Conservation (phyloP, 2,329 filamentous ascomycete genomes). For the Acrodontium crateriforme region DNA sequence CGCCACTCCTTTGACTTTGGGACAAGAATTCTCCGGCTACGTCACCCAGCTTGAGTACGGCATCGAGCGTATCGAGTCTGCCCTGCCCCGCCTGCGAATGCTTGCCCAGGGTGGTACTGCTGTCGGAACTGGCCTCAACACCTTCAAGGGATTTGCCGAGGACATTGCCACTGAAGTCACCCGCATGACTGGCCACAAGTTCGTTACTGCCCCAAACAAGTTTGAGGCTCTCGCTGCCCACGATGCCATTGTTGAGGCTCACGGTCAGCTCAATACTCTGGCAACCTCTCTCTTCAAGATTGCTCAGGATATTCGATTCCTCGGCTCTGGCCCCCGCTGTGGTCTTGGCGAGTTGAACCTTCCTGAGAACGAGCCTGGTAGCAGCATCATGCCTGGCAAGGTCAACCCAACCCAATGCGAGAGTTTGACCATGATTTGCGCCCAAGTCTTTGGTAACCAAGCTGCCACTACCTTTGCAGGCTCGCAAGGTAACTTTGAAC, state of each 20-base stretch:
- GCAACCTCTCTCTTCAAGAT: slow-evolving; percentile 92
- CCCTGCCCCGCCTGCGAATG: slow-evolving; percentile 70
- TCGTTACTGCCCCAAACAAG: slow-evolving; percentile 96
- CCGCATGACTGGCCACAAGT: slow-evolving; percentile 84
- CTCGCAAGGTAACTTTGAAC: slow-evolving; percentile 95
- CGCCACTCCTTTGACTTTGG: slow-evolving; percentile 85
- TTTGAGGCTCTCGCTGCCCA: slow-evolving; percentile 94
- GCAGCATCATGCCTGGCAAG: slow-evolving; percentile 98
- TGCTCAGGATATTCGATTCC: slow-evolving; percentile 92
- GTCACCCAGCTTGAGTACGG: slow-evolving; percentile 87
- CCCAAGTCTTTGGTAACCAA: slow-evolving; percentile 96
- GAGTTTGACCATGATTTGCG: slow-evolving; percentile 92
- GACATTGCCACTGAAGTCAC: slow-evolving; percentile 79
- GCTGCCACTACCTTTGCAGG: slow-evolving; percentile 84
- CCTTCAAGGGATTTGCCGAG: slow-evolving; percentile 89
- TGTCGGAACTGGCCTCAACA: slow-evolving; percentile 95
- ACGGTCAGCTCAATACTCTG: slow-evolving; percentile 84
- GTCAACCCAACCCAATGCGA: slow-evolving; percentile 99
- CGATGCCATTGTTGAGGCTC: slow-evolving; percentile 89
- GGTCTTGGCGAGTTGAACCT: slow-evolving; percentile 86
- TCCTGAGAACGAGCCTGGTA: slow-evolving; percentile 95
- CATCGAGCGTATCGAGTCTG: slow-evolving; percentile 71
- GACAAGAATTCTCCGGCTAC: slow-evolving; percentile 96
- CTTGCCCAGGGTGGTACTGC: slow-evolving; percentile 93
- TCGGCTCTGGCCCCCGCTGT: slow-evolving; percentile 88